These are phyloP conservation scores for Macrophomina tecta DNA, from an alignment of 2,329 filamentous ascomycete genomes.

Conservation along the genomic window DNA sequence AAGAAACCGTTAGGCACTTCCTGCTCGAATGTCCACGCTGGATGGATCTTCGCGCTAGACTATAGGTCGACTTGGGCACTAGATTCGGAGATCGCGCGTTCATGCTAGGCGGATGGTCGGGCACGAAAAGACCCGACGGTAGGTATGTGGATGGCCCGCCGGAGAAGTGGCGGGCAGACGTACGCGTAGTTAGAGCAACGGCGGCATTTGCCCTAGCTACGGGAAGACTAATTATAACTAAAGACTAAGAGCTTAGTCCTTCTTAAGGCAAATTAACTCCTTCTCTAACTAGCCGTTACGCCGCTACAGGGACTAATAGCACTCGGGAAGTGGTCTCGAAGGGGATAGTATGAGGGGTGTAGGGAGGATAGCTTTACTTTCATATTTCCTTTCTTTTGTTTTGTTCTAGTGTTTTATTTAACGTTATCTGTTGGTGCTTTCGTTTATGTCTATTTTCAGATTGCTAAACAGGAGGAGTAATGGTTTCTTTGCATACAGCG, in stretches of 20 bases:
- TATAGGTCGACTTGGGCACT: neutral
- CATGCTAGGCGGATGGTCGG: neutral
- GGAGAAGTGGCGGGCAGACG: too few species aligned
- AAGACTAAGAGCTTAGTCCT: neutral
- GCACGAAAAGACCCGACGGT: too few species aligned
- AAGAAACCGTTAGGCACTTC: neutral
- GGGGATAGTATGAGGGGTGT: neutral
- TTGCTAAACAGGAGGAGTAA: neutral
- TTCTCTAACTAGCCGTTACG: neutral
- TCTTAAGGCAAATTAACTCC: neutral
- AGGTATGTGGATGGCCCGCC: too few species aligned
- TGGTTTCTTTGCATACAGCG: too few species aligned
- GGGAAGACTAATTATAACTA: neutral
- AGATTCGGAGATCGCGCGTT: neutral
- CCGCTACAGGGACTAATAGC: neutral
- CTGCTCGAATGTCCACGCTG: neutral
- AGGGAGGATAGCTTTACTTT: neutral
- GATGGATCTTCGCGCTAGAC: neutral
- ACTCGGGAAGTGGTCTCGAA: neutral
- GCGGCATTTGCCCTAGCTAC: neutral
- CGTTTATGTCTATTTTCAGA: neutral
- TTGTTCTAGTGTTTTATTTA: neutral
- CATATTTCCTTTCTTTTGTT: neutral
- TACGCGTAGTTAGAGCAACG: too few species aligned
- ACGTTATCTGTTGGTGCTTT: neutral